Conservation (phyloP, 495 filamentous ascomycete species). For the Ascodesmis nigricans region DNA sequence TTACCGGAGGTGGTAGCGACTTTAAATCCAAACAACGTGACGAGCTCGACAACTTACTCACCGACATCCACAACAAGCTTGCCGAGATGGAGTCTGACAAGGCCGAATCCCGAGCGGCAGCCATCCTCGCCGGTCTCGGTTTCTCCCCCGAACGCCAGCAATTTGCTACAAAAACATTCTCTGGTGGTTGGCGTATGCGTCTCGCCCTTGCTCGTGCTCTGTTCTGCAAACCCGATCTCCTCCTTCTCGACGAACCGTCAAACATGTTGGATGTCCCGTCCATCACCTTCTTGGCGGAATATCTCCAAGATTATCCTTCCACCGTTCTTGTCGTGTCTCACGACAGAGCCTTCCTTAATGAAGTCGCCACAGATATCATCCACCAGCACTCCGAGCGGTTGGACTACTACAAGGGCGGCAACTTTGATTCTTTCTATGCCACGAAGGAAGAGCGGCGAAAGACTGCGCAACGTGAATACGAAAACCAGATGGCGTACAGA, state of each 20-base stretch:
- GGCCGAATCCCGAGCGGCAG: conserved; percentile 82
- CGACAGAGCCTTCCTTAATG: conserved; percentile 96
- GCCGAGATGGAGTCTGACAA: conserved; percentile 99
- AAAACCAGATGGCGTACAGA: conserved; percentile 87
- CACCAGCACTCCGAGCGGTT: conserved; percentile 93
- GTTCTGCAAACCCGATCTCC: conserved; percentile 93
- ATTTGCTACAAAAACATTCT: conserved; percentile 89
- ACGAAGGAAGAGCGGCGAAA: conserved; percentile 94
- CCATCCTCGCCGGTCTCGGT: conserved; percentile 87
- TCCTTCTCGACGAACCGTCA: conserved; percentile 95
- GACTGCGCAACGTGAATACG: conserved; percentile 90
- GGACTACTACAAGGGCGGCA: conserved; percentile 96
- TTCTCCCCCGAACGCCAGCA: conserved; percentile 90
- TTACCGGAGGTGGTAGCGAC: conserved; percentile 65
- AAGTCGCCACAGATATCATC: conserved; percentile 98
- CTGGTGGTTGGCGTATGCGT: conserved; percentile 98
- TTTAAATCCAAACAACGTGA: conserved; percentile 65
- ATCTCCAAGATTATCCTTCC: conserved; percentile 82
- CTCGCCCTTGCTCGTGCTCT: conserved; percentile 81
- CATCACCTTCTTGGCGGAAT: conserved; percentile 96
- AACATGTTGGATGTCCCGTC: conserved; percentile 99
- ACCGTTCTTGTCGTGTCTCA: conserved; percentile 94
- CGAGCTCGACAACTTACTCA: conserved; percentile 66
- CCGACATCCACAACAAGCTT: conserved; percentile 77
- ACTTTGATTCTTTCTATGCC: conserved; percentile 96